Evolutionary conservation across 306 rosid genomes (phyloP), one percentile per base, ranked within the genome.

Genomic region (Acacia melanoxylon): DNA sequence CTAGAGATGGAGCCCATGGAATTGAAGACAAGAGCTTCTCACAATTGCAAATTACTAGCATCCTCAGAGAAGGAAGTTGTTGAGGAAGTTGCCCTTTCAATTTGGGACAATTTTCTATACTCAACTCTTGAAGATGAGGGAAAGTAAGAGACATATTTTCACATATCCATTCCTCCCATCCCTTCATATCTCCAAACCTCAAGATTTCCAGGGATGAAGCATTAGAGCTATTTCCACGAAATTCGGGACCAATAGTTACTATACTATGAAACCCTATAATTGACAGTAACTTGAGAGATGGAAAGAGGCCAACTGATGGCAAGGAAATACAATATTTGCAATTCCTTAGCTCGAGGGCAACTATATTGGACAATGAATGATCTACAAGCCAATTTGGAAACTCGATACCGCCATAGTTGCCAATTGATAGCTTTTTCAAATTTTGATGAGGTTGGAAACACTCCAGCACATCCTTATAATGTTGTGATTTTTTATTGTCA

Each of bases 81-180:
- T 42, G 46, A 42, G 13, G 13, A 0, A 42, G 46, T 42, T 42
- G 12, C 46, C 46, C 2, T 42, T 42, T 42, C 46, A 42, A 42
- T 42, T 42, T 42, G 46, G 46, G 46, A 42, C 46, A 42, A 42
- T 42, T 42, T 9, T 42, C 46, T 42, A 42, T 42, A 8, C 46
- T 9, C 46, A 42, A 42, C 46, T 42, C 46, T 42, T 2, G 46
- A 42, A 42, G 46, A 42, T 42, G 13, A 42, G 46, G 46, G 13
- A 42, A 42, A 42, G 46, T 42, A 42, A 42, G 3, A 4, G 46
- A 4, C 12, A 35, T 35, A 35, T 35, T 35, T 35, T 49, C 42
- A 37, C 24, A 56, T 8, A 25, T 61, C 83, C 83, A 80, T 73
- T 62, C 49, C 6, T 73, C 44, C 84, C 79, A 81, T 5, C 24